Percentiles rank a stretch among this genome's conserved stretches.
phyloP scores from a whole-genome alignment of 768 basidiomycete species.

The Xerocomus potaroensis region DNA sequence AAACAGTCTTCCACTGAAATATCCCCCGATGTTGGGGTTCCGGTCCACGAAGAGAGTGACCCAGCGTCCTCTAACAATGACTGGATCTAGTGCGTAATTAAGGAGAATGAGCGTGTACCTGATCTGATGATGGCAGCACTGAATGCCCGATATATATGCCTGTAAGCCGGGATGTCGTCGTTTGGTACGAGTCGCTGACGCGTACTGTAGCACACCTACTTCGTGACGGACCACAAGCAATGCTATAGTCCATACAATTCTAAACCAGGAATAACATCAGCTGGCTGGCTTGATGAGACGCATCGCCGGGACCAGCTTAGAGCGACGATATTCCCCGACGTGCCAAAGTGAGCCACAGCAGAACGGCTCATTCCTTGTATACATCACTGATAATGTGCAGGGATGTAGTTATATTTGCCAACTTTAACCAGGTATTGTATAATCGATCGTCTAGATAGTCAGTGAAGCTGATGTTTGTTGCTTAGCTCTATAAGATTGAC shows the following conservation, averaged over 20 bases:
- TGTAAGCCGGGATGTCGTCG: slow-evolving; percentile 22
- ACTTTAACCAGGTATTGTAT: slow-evolving; percentile 46
- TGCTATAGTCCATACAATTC: slow-evolving; percentile 28
- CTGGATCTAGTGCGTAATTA: slow-evolving; percentile 42
- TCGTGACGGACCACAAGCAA: slow-evolving; percentile 49
- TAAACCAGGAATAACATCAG: slow-evolving; percentile 10
- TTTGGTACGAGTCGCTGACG: slow-evolving; percentile 1
- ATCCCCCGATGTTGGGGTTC: slow-evolving; percentile 25
- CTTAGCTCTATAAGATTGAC: slow-evolving; percentile 45
- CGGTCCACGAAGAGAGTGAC: slow-evolving; percentile 37
- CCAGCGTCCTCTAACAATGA: slow-evolving; percentile 35
- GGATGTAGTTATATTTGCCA: slow-evolving; percentile 45
- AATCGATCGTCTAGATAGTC: neutral
- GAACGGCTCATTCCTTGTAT: neutral
- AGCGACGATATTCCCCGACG: slow-evolving; percentile 38
- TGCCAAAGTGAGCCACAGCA: slow-evolving; percentile 34
- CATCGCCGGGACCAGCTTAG: slow-evolving; percentile 36
- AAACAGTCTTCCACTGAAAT: slow-evolving; percentile 7
- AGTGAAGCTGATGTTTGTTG: slow-evolving; percentile 7
- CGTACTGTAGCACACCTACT: slow-evolving; percentile 39
- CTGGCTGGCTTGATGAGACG: slow-evolving; percentile 38
- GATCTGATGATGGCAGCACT: slow-evolving; percentile 26
- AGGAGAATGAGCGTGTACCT: neutral
- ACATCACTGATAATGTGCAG: slow-evolving; percentile 20
- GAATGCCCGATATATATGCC: slow-evolving; percentile 48